A percentile compares a stretch with the other conserved stretches of the same genome.
Conservation (phyloP, 1,284 basidiomycete genomes). For the Marasmius fiardii region DNA sequence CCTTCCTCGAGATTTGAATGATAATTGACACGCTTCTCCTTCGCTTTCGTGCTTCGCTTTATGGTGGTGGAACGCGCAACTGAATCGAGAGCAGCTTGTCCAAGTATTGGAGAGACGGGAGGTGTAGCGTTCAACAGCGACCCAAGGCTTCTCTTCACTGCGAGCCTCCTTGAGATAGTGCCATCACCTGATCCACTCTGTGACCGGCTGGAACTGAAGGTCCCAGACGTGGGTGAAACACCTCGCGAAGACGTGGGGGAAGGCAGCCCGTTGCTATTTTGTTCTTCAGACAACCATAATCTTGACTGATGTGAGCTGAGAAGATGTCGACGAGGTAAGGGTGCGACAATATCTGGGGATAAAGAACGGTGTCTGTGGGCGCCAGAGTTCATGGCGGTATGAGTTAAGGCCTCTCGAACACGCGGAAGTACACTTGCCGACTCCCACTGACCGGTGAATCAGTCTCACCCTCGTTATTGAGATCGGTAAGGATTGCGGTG, state of each 20-base stretch:
- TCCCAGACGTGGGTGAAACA: slow-evolving; percentile 32
- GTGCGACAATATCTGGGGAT: slow-evolving; percentile 47
- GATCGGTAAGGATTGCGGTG: background rate
- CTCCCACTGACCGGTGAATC: no score
- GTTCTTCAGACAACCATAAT: slow-evolving; percentile 26
- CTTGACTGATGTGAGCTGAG: slow-evolving; percentile 49
- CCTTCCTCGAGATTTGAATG: slow-evolving; percentile 31
- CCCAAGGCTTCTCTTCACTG: slow-evolving; percentile 20
- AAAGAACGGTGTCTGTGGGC: slow-evolving; percentile 4
- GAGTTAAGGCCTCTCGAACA: background rate
- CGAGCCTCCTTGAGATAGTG: slow-evolving; percentile 3
- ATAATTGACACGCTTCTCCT: slow-evolving; percentile 9
- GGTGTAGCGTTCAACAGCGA: slow-evolving; percentile 26
- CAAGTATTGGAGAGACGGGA: slow-evolving; percentile 17
- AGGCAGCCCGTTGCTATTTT: slow-evolving; percentile 30
- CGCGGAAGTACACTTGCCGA: background rate
- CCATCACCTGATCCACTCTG: slow-evolving; percentile 7
- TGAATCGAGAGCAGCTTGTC: slow-evolving; percentile 1
- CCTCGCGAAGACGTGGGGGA: slow-evolving; percentile 44
- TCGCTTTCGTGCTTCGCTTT: slow-evolving; percentile 18
- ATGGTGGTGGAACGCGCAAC: slow-evolving; percentile 8
- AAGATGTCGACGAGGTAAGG: slow-evolving; percentile 53
- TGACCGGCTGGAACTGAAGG: slow-evolving; percentile 11
- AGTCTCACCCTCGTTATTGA: background rate
- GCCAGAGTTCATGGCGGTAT: background rate